Evolutionary conservation across 2,329 filamentous ascomycete species (phyloP), one percentile per base, ranked within the genome.

Genomic region (Cladophialophora chaetospira): DNA sequence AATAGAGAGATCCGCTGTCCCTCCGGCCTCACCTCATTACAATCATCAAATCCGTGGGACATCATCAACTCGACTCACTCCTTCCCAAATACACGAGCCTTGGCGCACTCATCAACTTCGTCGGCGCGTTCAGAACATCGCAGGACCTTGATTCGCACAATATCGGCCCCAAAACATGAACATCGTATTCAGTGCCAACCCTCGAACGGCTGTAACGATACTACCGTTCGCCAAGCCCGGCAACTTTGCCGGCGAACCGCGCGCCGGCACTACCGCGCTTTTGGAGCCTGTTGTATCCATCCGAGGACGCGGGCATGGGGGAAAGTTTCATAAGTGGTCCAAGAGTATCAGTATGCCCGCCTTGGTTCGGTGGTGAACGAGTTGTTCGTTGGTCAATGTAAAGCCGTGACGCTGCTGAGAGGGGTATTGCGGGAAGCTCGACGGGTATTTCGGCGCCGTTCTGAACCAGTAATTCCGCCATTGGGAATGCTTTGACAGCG

Each of bases 381-480:
- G 74, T 70, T 4, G 76, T 76, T 52, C 85, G 96, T 74, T 91
- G 86, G 63, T 96, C 91, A 45, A 97, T 78, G 67, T 97, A 99
- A 29, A 88, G 73, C 68, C 89, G 87, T 2, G 94, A 93, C 44
- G 87, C 87, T 8, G 84, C 79, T 58, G 90, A 91, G 9, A 99
- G 81, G 1, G 91, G 91, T 64, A 97, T 92, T 0, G 90, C 88
- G 0, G 92, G 89, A 58, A 88, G 79, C 2, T 84, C 77, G 1
- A 78, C 70, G 0, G 94, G 93, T 29, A 97, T 88, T 61, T 96
- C 88, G 3, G 92, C 92, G 13, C 94, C 94, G 68, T 99, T 97
- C 67, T 97, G 95, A 11, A 96, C 79, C 11, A 99, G 81, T 57
- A 99, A 77, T 72, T 99, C 94, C 11, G 94, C 94, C 38, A 97